Evolutionary conservation across 164 flowering plant genomes (phyloP).

Genomic region (Annona cherimola): DNA sequence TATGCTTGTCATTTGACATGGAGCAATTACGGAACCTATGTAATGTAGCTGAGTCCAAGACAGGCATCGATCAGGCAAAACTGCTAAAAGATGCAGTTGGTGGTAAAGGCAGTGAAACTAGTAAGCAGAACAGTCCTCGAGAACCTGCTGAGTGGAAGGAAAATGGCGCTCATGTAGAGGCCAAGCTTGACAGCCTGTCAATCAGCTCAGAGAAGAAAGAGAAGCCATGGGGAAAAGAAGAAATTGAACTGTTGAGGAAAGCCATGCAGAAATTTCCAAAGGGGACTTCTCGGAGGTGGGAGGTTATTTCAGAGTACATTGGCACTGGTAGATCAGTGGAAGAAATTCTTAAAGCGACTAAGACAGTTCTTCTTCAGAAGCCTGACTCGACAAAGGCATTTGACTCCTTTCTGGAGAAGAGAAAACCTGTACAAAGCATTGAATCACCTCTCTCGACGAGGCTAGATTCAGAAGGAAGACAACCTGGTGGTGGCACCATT

Average conservation of each 20-base stretch:
- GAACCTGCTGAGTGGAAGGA: conserved; percentile 5
- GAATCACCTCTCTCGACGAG: conserved; percentile 76
- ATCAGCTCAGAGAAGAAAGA: conserved; percentile 39
- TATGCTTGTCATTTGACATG: conserved; percentile 61
- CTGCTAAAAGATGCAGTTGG: conserved; percentile 44
- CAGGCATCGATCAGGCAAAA: conserved; percentile 41
- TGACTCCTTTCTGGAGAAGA: conserved; percentile 89
- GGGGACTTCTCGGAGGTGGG: conserved; percentile 96
- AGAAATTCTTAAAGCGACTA: conserved; percentile 88
- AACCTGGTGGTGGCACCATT: conserved; percentile 8
- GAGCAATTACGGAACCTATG: conserved; percentile 57
- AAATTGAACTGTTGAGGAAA: conserved; percentile 70
- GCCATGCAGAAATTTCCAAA: conserved; percentile 69
- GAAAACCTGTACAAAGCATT: conserved; percentile 71
- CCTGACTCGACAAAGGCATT: conserved; percentile 86
- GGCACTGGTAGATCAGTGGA: conserved; percentile 92
- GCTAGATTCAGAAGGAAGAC: conserved; percentile 44
- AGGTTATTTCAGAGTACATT: conserved; percentile 85
- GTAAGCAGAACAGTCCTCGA: conserved; percentile 34
- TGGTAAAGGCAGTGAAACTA: conserved; percentile 8
- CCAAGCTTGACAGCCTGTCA: conserved; percentile 11
- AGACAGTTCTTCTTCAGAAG: conserved; percentile 91
- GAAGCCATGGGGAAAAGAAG: conserved; percentile 60
- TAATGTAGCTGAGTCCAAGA: conserved; percentile 51
- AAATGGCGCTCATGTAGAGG: conserved; percentile 1